Evolutionary conservation across 2,329 filamentous ascomycete genomes (phyloP).

Genomic region (Aspergillus costaricaensis): DNA sequence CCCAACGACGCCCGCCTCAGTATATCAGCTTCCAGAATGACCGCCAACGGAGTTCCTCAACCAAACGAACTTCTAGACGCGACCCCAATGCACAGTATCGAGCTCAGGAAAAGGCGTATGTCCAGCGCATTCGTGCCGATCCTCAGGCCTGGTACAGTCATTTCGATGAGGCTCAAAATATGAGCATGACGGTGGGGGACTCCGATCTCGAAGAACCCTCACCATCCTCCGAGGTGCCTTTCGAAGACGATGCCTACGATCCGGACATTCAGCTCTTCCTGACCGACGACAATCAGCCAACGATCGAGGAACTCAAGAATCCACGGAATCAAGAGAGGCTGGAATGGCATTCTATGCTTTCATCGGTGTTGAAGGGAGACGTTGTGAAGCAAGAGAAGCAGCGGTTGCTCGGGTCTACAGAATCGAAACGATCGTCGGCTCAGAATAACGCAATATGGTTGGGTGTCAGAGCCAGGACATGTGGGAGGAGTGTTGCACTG

Average conservation of each 20-base stretch:
- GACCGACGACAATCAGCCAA: constrained; percentile 83
- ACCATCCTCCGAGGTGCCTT: constrained; percentile 78
- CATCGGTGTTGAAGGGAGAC: constrained; percentile 91
- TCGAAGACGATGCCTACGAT: constrained; percentile 81
- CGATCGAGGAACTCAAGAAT: constrained; percentile 84
- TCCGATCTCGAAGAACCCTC: constrained; percentile 91
- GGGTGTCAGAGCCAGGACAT: constrained; percentile 79
- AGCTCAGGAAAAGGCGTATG: constrained; percentile 91
- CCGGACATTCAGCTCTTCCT: constrained; percentile 93
- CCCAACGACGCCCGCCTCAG: constrained; percentile 56
- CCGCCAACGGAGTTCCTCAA: constrained; percentile 59
- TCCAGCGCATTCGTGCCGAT: constrained; percentile 85
- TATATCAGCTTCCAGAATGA: constrained; percentile 50
- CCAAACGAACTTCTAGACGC: constrained; percentile 55
- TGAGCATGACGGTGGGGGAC: constrained; percentile 69
- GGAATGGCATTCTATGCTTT: constrained; percentile 98
- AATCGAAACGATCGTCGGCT: constrained; percentile 71
- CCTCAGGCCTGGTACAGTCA: constrained; percentile 70
- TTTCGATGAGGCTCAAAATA: constrained; percentile 63
- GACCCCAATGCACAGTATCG: constrained; percentile 74
- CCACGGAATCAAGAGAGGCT: constrained; percentile 84
- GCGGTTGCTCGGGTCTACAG: constrained; percentile 77
- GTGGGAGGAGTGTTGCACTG: constrained; percentile 78
- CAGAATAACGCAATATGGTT: constrained; percentile 78
- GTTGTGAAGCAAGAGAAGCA: constrained; percentile 99